Percentiles rank a stretch among this genome's conserved stretches.
Conservation (phyloP, 768 basidiomycete species). For the Fistulinella prunicolor region DNA sequence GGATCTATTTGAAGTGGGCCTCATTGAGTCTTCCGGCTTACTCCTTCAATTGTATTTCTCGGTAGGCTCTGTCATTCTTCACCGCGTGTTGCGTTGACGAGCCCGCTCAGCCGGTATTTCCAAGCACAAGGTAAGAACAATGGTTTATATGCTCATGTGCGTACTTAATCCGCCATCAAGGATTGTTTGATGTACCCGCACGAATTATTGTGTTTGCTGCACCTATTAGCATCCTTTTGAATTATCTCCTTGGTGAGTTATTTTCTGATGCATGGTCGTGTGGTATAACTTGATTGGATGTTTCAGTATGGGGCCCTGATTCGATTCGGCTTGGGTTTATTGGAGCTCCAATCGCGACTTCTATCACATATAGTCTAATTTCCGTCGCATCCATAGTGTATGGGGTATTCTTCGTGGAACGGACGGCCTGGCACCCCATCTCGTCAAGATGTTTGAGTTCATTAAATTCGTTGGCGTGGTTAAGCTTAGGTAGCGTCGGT, state of each 20-base stretch:
- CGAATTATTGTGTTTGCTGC: constrained; percentile 78
- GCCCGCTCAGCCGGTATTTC: constrained; percentile 43
- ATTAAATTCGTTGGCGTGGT: constrained; percentile 62
- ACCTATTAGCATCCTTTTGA: constrained; percentile 78
- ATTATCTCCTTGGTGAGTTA: constrained; percentile 73
- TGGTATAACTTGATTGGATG: constrained; percentile 42
- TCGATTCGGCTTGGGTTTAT: constrained; percentile 80
- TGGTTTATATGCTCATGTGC: constrained; percentile 15
- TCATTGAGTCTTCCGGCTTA: constrained; percentile 77
- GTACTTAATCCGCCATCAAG: constrained; percentile 29
- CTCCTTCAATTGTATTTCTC: constrained; percentile 51
- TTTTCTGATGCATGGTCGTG: neutral
- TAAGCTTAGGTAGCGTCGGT: constrained; percentile 83
- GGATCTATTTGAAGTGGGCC: constrained; percentile 71
- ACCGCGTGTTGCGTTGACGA: constrained; percentile 52
- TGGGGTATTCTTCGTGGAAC: constrained; percentile 58
- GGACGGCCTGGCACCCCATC: constrained; percentile 85
- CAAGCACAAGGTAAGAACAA: constrained; percentile 73
- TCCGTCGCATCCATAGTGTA: constrained; percentile 58
- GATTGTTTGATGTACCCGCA: constrained; percentile 82
- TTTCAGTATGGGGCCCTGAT: constrained; percentile 86
- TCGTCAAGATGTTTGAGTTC: constrained; percentile 59
- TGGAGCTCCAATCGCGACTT: constrained; percentile 88
- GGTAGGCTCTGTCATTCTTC: constrained; percentile 25
- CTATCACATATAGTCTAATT: constrained; percentile 83